These are phyloP conservation scores for Oryza meyeriana DNA, from an alignment of 176 grass and related monocot species.

Conservation along the genomic window DNA sequence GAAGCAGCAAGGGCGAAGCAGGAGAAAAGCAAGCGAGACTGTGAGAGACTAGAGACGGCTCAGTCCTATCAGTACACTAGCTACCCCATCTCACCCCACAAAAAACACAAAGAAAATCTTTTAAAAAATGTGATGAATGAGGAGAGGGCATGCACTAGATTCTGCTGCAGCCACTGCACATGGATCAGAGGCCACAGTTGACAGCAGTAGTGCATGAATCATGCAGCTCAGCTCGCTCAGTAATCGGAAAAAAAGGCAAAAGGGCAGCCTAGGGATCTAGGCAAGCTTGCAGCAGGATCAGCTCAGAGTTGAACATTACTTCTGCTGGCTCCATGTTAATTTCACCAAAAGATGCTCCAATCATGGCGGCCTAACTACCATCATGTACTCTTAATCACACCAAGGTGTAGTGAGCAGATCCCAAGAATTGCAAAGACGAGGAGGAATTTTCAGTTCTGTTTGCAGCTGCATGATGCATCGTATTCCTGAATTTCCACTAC, in stretches of 20 bases:
- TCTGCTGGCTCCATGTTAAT: slow-evolving; percentile 36
- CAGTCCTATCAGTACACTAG: slow-evolving; percentile 40
- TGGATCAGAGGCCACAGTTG: slow-evolving; percentile 16
- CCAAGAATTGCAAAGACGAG: neutral
- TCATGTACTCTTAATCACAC: slow-evolving; percentile 9
- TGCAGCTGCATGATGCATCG: neutral
- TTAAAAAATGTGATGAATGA: neutral
- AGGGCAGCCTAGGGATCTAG: slow-evolving; percentile 48
- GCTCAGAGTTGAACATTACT: slow-evolving; percentile 25
- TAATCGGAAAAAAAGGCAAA: slow-evolving; percentile 42
- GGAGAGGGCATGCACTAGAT: neutral
- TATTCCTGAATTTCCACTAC: neutral
- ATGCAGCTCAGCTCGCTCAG: neutral
- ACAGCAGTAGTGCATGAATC: slow-evolving; percentile 13
- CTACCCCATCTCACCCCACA: slow-evolving; percentile 20
- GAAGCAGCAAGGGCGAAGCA: slow-evolving; percentile 30
- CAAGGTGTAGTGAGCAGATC: slow-evolving; percentile 23
- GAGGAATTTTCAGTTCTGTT: neutral
- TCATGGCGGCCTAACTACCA: slow-evolving; percentile 20
- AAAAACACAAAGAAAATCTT: neutral
- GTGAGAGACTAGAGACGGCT: slow-evolving; percentile 40
- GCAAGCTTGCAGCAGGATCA: slow-evolving; percentile 5
- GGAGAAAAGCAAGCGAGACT: slow-evolving; percentile 34
- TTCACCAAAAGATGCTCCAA: slow-evolving; percentile 7
- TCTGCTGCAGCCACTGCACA: slow-evolving; percentile 19